phyloP scores from a whole-genome alignment of 2,329 filamentous ascomycete genomes.

The Arthrobotrys pseudoclavata region DNA sequence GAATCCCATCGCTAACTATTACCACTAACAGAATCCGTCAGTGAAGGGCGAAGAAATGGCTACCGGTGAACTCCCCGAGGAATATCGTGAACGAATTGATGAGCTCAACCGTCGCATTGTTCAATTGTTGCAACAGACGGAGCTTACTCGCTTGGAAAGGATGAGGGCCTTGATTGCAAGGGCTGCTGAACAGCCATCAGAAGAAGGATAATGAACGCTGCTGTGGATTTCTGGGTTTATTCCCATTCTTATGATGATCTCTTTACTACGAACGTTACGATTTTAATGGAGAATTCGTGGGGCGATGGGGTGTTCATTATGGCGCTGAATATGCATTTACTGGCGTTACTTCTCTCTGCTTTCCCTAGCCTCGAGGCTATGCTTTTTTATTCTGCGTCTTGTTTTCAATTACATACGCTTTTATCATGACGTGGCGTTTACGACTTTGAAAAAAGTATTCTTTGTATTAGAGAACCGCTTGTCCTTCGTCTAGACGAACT shows the following conservation, averaged over 20 bases:
- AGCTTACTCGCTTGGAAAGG: background rate
- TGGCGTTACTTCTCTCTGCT: slow-evolving; percentile 2
- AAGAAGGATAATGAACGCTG: background rate
- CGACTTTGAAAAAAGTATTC: background rate
- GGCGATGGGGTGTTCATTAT: background rate
- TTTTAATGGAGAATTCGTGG: background rate
- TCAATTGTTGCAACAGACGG: background rate
- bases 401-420: background rate
- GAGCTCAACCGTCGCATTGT: background rate
- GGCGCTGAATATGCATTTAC: slow-evolving; percentile 16
- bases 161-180: background rate
- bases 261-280: background rate
- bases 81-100: background rate
- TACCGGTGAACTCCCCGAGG: background rate
- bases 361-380: background rate
- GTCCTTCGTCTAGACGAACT: background rate
- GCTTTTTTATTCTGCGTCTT: background rate
- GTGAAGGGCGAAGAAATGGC: background rate
- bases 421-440: slow-evolving; percentile 8
- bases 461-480: background rate
- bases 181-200: background rate
- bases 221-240: background rate
- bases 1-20: slow-evolving; percentile 7
- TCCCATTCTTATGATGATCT: background rate
- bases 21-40: background rate